Evolutionary conservation across 2,329 filamentous ascomycete species (phyloP).

Genomic region (Bipolaris sorokiniana): DNA sequence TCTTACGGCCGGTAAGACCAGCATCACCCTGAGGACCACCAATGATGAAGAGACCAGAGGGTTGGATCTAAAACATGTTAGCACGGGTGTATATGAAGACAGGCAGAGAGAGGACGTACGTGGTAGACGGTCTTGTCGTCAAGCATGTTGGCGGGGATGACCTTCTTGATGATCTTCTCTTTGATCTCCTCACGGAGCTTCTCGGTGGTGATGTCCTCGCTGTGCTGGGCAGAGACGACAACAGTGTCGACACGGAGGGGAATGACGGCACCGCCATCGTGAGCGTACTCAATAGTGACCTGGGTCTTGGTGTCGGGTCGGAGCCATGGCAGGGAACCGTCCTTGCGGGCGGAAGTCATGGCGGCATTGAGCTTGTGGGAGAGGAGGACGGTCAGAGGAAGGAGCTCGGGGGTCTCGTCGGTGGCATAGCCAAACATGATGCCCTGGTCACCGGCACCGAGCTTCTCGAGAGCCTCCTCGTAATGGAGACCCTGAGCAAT

Average conservation of each 20-base stretch:
- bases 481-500: constrained; percentile 99
- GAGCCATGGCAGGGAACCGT: constrained; percentile 90
- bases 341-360: constrained; percentile 87
- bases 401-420: constrained; percentile 96
- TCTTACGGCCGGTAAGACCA: constrained; percentile 98
- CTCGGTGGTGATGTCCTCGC: constrained; percentile 85
- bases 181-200: constrained; percentile 90
- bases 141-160: constrained; percentile 90
- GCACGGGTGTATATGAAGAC: constrained; percentile 5
- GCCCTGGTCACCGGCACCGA: constrained; percentile 98
- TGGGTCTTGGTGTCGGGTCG: constrained; percentile 99
- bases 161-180: constrained; percentile 96
- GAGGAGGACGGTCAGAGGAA: constrained; percentile 91
- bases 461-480: constrained; percentile 94
- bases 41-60: constrained; percentile 98
- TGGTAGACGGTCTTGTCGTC: constrained; percentile 96
- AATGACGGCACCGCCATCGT: constrained; percentile 92
- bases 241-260: constrained; percentile 94
- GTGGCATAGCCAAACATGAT: constrained; percentile 99
- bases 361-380: constrained; percentile 97
- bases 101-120: constrained; percentile 59
- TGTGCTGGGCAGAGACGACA: constrained; percentile 95
- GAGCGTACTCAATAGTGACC: constrained; percentile 98
- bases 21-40: constrained; percentile 99
- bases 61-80: constrained; percentile 72